phyloP scores from a whole-genome alignment of 225 moss, liverwort and hornwort genomes.

The Straminergon stramineum region DNA sequence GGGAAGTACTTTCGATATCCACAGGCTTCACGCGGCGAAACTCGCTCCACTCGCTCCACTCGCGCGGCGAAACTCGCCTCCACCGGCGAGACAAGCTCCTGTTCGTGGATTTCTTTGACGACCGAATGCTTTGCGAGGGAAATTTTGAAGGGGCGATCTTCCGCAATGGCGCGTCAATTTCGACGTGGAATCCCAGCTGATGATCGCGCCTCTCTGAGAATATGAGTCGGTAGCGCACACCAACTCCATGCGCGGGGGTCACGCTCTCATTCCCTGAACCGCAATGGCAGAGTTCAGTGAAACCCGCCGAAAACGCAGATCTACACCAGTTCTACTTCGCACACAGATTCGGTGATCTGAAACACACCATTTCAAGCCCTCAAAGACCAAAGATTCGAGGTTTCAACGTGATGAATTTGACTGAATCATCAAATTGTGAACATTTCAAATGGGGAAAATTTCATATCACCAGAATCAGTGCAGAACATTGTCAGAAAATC shows the following conservation, averaged over 20 bases:
- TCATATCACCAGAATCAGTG: neutral
- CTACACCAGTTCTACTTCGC: neutral
- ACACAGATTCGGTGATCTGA: neutral
- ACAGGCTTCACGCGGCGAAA: neutral
- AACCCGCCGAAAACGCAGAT: neutral
- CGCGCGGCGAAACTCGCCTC: neutral
- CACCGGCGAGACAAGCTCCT: neutral
- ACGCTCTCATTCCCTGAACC: neutral
- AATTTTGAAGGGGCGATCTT: neutral
- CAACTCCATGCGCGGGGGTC: neutral
- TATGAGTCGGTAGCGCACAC: conserved; percentile 51
- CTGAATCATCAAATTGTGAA: neutral
- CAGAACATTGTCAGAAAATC: neutral
- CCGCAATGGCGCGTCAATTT: conserved; percentile 23
- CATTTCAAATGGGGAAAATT: neutral
- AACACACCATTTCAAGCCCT: neutral
- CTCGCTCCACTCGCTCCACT: neutral
- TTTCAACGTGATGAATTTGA: neutral
- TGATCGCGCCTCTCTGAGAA: conserved; percentile 56
- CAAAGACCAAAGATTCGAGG: neutral
- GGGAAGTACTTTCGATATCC: neutral
- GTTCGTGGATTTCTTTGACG: neutral
- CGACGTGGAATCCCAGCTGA: conserved; percentile 63
- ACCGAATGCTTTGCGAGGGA: neutral
- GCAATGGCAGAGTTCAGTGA: neutral